A percentile compares a stretch with the other conserved stretches of the same genome.
These are phyloP conservation scores for Triangularia setosa DNA, from an alignment of 2,329 filamentous ascomycete genomes.

Conservation along the genomic window DNA sequence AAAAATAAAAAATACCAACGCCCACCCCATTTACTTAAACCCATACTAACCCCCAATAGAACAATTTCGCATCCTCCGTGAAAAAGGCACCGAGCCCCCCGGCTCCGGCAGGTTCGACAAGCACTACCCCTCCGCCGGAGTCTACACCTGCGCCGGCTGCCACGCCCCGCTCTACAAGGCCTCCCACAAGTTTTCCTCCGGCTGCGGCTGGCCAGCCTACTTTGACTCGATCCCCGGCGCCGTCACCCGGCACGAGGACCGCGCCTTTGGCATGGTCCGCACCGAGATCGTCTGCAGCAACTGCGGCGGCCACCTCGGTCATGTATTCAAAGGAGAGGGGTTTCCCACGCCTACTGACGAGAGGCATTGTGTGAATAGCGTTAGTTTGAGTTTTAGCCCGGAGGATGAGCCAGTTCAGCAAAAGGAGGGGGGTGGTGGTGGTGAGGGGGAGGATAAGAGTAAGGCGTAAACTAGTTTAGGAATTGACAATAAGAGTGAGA, in stretches of 20 bases:
- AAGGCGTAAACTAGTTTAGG: constrained; percentile 10
- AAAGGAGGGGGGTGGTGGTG: constrained; percentile 37
- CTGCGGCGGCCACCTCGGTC: constrained; percentile 87
- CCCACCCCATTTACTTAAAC: neutral
- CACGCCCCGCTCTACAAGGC: constrained; percentile 86
- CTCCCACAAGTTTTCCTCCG: constrained; percentile 90
- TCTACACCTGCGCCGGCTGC: constrained; percentile 87
- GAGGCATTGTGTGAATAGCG: constrained; percentile 92
- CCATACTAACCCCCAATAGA: constrained; percentile 49
- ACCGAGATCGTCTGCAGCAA: constrained; percentile 94
- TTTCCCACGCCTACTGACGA: constrained; percentile 86
- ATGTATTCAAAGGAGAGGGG: constrained; percentile 89
- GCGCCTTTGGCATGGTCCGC: constrained; percentile 72
- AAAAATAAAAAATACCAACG: no score
- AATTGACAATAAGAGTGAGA: no score
- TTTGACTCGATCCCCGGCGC: constrained; percentile 93
- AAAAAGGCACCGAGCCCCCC: constrained; percentile 86
- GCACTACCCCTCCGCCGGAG: constrained; percentile 69
- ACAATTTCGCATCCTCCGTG: constrained; percentile 88
- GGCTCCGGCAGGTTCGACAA: constrained; percentile 82
- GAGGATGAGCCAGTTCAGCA: constrained; percentile 54
- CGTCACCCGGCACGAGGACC: constrained; percentile 76
- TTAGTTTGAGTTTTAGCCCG: constrained; percentile 75
- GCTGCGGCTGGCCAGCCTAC: constrained; percentile 97
- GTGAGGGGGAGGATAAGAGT: constrained; percentile 5